Percentiles rank a stretch among this genome's conserved stretches.
Conservation (phyloP, 73 alveolate genomes). For the Paramecium octaurelia region DNA sequence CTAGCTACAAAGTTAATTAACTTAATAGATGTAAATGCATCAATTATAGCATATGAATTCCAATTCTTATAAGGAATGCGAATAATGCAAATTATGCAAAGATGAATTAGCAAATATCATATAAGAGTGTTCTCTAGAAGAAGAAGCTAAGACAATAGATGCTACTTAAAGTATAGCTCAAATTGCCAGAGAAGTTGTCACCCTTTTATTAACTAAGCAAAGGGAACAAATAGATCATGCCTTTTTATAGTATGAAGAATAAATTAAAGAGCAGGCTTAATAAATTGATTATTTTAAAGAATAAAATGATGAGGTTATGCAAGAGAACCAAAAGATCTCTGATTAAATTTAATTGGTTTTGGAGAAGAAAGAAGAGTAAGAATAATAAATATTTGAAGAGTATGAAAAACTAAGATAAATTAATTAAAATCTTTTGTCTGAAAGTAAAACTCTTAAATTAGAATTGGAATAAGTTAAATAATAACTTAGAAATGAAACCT, state of each 20-base stretch:
- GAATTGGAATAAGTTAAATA: neutral
- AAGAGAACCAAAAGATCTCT: neutral
- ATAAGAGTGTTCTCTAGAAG: constrained; percentile 9
- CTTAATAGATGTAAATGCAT: neutral
- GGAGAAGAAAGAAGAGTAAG: neutral
- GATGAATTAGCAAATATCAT: constrained; percentile 13
- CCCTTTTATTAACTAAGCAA: neutral
- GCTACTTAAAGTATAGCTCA: neutral
- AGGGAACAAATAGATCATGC: neutral
- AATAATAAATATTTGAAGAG: constrained; percentile 20
- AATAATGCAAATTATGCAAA: neutral
- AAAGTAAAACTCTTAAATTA: neutral
- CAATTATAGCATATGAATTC: neutral
- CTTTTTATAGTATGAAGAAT: neutral
- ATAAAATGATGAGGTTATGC: neutral
- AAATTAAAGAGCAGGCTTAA: neutral
- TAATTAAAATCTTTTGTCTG: neutral
- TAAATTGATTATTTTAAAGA: constrained; percentile 28
- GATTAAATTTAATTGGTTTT: neutral
- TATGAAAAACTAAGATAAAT: constrained; percentile 35
- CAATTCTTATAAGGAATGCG: neutral
- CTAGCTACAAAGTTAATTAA: neutral
- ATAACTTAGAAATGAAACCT: neutral
- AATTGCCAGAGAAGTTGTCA: constrained; percentile 4
- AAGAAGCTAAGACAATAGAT: neutral